Evolutionary conservation across 1,284 basidiomycete genomes (phyloP), one percentile per base, ranked within the genome.

Genomic region (Lentinula novae-zelandiae): DNA sequence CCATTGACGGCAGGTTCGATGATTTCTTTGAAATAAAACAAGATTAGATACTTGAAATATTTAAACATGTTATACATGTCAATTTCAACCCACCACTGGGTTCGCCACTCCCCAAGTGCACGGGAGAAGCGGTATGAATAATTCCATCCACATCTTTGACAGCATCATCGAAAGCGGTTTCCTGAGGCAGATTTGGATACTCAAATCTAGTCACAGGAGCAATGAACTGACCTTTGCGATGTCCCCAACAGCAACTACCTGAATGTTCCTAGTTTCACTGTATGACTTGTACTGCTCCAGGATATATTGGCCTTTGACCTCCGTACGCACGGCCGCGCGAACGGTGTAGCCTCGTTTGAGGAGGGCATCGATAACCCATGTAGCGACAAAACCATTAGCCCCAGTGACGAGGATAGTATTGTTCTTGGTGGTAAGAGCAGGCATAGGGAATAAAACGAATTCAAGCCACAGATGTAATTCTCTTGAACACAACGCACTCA

Each of bases 1-100:
- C 88, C 88, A n/a, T 82, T 72, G 6, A 89, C 75, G 8, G 88
- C 88, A 1, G 88, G 87, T 3, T 71, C 70, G 67, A 88, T 80
- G 17, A 87, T 69, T 57, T 84, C 83, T 75, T 31, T 9, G 36
- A 6, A 38, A 38, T 38, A 4, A 38, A 12, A 38, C 12, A 33
- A 10, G 44, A 3, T 27, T 46, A 42, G 40, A 48, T 9, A 15
- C 15, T 31, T 2, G 31, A 44, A 20, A 12, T 22, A 17, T 49
- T 17, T 17, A 40, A 13, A 10, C 7, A 3, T 7, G 17, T 31
- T 17, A 40, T 27, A 10, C 7, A 3, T 7, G 17, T 31, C 27
- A 22, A 3, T 15, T 9, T 12, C 50, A 17, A 61, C 52, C 8
- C 54, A 65, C 61, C 57, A 10, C 63, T 53, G 0, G 66, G 64